These are phyloP conservation scores for Populus trichocarpa DNA, from an alignment of 441 rosid species.

Conservation along the genomic window DNA sequence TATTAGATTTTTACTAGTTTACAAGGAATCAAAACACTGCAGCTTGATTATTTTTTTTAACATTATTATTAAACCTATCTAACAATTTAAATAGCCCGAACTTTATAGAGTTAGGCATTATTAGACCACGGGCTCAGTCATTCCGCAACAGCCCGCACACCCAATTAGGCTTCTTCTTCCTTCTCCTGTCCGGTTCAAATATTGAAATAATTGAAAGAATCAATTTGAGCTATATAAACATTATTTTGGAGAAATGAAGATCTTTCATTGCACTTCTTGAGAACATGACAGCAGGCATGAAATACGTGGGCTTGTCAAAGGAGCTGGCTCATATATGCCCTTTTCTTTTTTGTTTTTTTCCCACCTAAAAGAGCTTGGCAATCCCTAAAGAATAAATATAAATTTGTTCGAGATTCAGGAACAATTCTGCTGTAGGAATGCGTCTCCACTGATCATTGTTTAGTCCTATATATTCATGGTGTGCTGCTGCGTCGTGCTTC, in stretches of 20 bases:
- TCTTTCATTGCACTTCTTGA: neutral
- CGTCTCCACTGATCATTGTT: neutral
- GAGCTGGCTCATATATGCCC: neutral
- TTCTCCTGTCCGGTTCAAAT: neutral
- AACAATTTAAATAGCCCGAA: neutral
- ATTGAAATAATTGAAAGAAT: too few relatives aligned
- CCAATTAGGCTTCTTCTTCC: neutral
- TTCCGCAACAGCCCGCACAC: neutral
- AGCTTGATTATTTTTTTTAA: too few relatives aligned
- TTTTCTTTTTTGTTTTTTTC: neutral
- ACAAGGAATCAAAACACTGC: too few relatives aligned
- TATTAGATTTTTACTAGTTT: too few relatives aligned
- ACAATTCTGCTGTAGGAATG: neutral
- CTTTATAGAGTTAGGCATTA: neutral
- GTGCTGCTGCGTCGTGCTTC: neutral
- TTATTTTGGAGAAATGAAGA: neutral
- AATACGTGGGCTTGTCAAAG: too few relatives aligned
- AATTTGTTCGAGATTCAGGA: neutral
- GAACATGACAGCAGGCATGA: neutral
- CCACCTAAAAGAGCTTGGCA: neutral
- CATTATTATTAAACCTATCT: too few relatives aligned
- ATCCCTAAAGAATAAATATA: neutral
- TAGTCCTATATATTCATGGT: neutral
- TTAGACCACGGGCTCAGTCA: neutral
- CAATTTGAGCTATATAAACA: neutral